Evolutionary conservation across 805 yeast species (phyloP), one percentile per base, ranked within the genome.

Genomic region (Yamadazyma sp.): DNA sequence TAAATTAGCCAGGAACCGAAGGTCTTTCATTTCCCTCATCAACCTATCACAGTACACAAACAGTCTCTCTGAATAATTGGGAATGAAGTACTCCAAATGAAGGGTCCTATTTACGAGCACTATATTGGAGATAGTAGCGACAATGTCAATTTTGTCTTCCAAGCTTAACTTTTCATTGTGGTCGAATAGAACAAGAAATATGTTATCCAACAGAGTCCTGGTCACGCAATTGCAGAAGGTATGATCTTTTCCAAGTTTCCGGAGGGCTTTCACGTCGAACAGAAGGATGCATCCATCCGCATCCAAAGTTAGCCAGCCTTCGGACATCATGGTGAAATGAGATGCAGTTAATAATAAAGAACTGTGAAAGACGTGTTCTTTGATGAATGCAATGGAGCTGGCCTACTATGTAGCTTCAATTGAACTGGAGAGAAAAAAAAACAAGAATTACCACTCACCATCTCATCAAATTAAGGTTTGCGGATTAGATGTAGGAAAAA

Each of bases 111-210:
- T 59, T 13, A 55, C 44, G 12, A 58, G 45, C 6, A 58, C 37
- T 8, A 59, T 51, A 40, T 59, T 59, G 27, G 57, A 48, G 3
- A 59, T 42, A 10, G 54, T 46, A 9, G 64, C 62, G 46, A 35
- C 28, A 4, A 41, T 21, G 23, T 35, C 41, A 7, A 40, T 24
- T 25, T 34, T 40, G 13, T 40, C 29, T 8, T 26, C 23, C 13
- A 32, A 24, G 4, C 17, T n/a, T 6, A 27, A 9, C 3, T 14
- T 7, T 7, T 14, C 11, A 12, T 14, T 23, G 18, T 33, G 18
- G 4, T 32, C 21, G 19, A 36, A 46, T 13, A 45, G 27, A 11
- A 42, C 36, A 4, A 13, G 13, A 11, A 48, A 21, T 2, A 48
- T 42, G 4, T 26, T 31, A 26, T 45, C 53, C n/a, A 48, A 23